Conservation (phyloP, 306 rosid genomes). For the Luffa aegyptiaca region DNA sequence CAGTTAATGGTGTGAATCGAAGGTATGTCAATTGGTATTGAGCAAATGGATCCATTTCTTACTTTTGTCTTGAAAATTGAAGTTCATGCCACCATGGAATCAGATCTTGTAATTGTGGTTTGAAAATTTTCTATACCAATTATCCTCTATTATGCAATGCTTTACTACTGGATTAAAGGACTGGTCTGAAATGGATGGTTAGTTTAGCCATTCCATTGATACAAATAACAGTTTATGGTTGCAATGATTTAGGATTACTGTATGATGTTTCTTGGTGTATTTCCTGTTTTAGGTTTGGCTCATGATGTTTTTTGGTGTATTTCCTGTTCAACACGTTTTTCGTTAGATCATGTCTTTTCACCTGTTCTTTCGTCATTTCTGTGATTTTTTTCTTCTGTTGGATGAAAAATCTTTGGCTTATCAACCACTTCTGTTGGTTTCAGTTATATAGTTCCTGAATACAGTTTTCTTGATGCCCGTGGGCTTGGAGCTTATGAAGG, state of each 20-base stretch:
- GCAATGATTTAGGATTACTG: background rate
- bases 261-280: background rate
- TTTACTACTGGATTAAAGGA: background rate
- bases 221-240: background rate
- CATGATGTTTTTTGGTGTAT: background rate
- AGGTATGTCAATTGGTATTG: conserved; percentile 27
- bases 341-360: background rate
- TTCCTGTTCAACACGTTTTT: background rate
- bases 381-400: background rate
- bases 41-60: background rate
- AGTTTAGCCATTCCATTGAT: background rate
- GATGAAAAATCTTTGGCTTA: background rate
- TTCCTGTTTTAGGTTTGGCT: background rate
- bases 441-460: conserved; percentile 85
- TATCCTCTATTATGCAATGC: background rate
- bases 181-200: background rate
- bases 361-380: background rate
- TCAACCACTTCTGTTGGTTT: conserved; percentile 18
- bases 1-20: conserved; percentile 60
- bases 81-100: background rate
- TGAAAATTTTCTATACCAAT: background rate
- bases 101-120: background rate
- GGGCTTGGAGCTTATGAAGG: conserved; percentile 95
- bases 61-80: background rate
- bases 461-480: conserved; percentile 88